phyloP scores from a whole-genome alignment of 441 rosid species.

The Heliophila coronopifolia region DNA sequence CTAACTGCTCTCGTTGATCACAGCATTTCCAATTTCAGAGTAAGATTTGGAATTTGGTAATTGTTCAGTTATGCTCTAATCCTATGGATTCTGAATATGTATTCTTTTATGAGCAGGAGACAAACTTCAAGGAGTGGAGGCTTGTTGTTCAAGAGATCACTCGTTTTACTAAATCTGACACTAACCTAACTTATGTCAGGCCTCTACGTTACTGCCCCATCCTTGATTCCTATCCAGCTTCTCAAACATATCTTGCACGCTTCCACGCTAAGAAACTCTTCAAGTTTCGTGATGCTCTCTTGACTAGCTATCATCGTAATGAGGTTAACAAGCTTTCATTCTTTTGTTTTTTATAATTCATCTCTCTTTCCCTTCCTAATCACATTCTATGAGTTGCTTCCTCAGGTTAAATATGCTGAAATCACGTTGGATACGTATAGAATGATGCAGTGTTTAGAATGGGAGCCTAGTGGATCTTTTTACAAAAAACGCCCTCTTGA shows the following conservation, averaged over 20 bases:
- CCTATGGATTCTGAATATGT: neutral
- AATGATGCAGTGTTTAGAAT: conserved; percentile 91
- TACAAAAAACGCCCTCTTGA: conserved; percentile 51
- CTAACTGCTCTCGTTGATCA: conserved; percentile 60
- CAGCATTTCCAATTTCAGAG: conserved; percentile 62
- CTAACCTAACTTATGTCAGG: conserved; percentile 41
- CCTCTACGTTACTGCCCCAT: conserved; percentile 65
- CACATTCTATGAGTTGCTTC: conserved; percentile 15
- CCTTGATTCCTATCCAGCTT: conserved; percentile 66
- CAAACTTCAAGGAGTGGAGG: conserved; percentile 87
- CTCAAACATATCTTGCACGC: conserved; percentile 63
- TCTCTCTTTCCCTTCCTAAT: too few species aligned
- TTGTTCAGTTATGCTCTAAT: too few species aligned
- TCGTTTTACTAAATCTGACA: conserved; percentile 50
- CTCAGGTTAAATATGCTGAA: conserved; percentile 91
- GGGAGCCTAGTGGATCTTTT: conserved; percentile 85
- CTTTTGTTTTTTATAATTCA: too few species aligned
- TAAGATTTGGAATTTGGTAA: too few species aligned
- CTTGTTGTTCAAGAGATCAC: conserved; percentile 76
- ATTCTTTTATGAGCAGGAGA: conserved; percentile 48
- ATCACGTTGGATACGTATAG: conserved; percentile 74
- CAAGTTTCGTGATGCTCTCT: conserved; percentile 68
- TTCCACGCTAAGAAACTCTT: conserved; percentile 79
- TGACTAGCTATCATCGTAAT: conserved; percentile 73
- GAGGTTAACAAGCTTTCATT: conserved; percentile 74